Evolutionary conservation across 257 asterid genomes (phyloP).

Genomic region (Ligustrum vulgare): DNA sequence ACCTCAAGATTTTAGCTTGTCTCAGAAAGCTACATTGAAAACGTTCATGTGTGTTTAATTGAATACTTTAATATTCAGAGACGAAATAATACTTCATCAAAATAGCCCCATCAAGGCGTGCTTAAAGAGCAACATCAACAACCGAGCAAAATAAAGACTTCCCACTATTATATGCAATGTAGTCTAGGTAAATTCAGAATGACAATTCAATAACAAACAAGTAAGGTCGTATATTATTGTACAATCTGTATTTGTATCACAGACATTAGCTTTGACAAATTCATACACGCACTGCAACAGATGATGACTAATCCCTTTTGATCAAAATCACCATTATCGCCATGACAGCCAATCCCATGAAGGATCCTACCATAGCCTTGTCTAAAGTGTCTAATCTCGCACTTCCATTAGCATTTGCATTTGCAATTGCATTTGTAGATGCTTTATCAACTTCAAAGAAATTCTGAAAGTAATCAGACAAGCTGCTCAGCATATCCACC

Average conservation of each 20-base stretch:
- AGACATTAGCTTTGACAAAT: conserved; percentile 28
- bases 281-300: neutral
- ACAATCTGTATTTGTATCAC: neutral
- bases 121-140: neutral
- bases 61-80: neutral
- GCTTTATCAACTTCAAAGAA: conserved; percentile 50
- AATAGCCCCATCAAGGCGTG: neutral
- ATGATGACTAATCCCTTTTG: conserved; percentile 24
- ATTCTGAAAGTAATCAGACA: conserved; percentile 56
- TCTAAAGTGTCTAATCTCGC: conserved; percentile 31
- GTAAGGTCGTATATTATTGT: neutral
- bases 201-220: neutral
- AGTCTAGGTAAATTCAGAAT: too few species aligned
- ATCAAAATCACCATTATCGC: conserved; percentile 42
- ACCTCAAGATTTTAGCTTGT: too few species aligned
- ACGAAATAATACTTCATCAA: neutral
- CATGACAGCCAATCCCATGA: conserved; percentile 68
- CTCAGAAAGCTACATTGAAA: too few species aligned
- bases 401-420: conserved; percentile 36
- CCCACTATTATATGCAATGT: neutral
- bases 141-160: neutral
- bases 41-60: too few species aligned
- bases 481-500: conserved; percentile 57
- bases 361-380: conserved; percentile 40
- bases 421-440: neutral